phyloP scores from a whole-genome alignment of 2,329 filamentous ascomycete genomes.

The Myriosclerotinia scirpicola region DNA sequence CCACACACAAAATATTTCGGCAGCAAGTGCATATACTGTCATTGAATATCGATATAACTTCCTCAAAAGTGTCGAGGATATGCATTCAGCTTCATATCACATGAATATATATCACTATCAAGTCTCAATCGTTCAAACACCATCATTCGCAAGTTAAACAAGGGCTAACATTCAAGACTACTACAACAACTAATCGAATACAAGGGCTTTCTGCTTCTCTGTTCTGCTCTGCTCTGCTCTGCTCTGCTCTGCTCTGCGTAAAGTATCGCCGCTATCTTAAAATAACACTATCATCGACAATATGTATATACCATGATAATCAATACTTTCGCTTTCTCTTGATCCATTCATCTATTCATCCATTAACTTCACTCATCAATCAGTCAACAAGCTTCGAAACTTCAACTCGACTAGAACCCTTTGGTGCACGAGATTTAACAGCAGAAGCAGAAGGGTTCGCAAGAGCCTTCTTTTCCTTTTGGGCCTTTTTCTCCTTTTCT shows the following conservation, averaged over 20 bases:
- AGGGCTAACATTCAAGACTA: slow-evolving; percentile 18
- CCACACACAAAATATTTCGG: not conserved
- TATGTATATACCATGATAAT: slow-evolving; percentile 11
- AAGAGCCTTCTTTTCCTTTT: not conserved
- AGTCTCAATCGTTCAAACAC: no score
- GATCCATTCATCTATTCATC: not conserved
- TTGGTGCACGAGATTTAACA: not conserved
- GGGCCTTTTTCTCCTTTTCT: slow-evolving; percentile 24
- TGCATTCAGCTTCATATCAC: not conserved
- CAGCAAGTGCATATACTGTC: not conserved
- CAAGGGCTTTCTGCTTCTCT: slow-evolving; percentile 16
- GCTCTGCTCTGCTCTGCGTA: not conserved
- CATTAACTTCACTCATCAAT: not conserved
- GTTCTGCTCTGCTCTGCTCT: not conserved
- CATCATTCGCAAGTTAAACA: not conserved
- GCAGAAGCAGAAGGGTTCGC: not conserved
- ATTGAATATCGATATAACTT: not conserved
- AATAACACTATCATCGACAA: slow-evolving; percentile 7
- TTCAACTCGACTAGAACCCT: not conserved
- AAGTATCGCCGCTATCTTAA: slow-evolving; percentile 11
- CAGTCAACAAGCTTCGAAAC: slow-evolving; percentile 3
- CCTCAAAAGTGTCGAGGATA: not conserved
- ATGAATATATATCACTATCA: not conserved
- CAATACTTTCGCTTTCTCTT: slow-evolving; percentile 16
- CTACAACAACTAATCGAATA: slow-evolving; percentile 16